These are phyloP conservation scores for Ananas comosus DNA, from an alignment of 176 grass and related monocot genomes.

Conservation along the genomic window DNA sequence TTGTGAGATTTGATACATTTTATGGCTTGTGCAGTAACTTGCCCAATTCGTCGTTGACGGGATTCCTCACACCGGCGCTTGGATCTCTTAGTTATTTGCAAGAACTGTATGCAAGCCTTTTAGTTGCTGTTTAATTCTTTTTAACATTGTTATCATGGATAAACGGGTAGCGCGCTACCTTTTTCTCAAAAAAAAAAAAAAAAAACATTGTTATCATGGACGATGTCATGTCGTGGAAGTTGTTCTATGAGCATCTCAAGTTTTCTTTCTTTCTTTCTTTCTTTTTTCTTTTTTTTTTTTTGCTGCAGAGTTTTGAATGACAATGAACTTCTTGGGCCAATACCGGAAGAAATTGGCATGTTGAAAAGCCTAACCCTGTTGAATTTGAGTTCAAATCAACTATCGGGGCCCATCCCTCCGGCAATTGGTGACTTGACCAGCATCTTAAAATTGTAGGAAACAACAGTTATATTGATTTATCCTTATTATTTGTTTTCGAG, in stretches of 20 bases:
- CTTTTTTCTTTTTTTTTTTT: background rate
- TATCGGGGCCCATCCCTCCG: background rate
- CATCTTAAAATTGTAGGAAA: conserved; percentile 3
- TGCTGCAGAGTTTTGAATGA: background rate
- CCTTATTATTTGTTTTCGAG: background rate
- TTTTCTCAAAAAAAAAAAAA: too few relatives aligned
- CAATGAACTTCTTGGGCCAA: background rate
- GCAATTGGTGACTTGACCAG: background rate
- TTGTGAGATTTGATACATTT: background rate
- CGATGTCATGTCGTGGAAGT: background rate
- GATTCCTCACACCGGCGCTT: background rate
- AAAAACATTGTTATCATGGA: conserved; percentile 15
- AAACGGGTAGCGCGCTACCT: too few relatives aligned
- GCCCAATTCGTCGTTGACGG: background rate
- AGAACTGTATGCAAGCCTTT: background rate
- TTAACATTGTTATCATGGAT: conserved; percentile 16
- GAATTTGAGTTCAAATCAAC: conserved; percentile 1
- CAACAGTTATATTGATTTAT: background rate
- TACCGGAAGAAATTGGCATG: background rate
- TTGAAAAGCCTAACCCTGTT: background rate
- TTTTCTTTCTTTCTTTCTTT: background rate
- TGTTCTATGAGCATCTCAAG: background rate
- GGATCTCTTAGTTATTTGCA: background rate
- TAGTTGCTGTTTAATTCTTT: conserved; percentile 1
- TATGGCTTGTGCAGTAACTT: background rate